Evolutionary conservation across 2,329 filamentous ascomycete species (phyloP).

Genomic region (Fusarium equiseti): DNA sequence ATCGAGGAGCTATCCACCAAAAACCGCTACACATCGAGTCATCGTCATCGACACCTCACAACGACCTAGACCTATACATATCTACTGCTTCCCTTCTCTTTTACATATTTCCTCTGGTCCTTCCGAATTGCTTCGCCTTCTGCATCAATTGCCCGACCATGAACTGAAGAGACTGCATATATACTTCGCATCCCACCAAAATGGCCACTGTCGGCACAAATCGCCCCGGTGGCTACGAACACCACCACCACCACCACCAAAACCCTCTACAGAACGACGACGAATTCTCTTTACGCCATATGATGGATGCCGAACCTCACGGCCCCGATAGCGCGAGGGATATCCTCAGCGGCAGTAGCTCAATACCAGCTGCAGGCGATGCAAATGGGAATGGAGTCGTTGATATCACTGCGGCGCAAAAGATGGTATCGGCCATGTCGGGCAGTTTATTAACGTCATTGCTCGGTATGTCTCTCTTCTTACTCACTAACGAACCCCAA

Average conservation of each 20-base stretch:
- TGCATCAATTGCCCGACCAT: constrained; percentile 27
- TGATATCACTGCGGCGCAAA: constrained; percentile 85
- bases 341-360: constrained; percentile 12
- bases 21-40: constrained; percentile 33
- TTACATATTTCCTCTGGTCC: neutral
- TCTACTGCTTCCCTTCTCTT: neutral
- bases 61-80: constrained; percentile 2
- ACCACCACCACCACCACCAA: constrained; percentile 38
- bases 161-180: constrained; percentile 22
- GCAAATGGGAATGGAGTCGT: constrained; percentile 55
- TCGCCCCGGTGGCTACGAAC: constrained; percentile 41
- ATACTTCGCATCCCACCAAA: constrained; percentile 22
- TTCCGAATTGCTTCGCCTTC: neutral
- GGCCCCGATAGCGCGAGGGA: constrained; percentile 20
- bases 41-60: constrained; percentile 44
- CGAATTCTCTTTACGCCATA: constrained; percentile 48
- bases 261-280: constrained; percentile 45
- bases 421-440: constrained; percentile 93
- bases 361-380: constrained; percentile 23
- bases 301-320: constrained; percentile 42
- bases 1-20: constrained; percentile 35
- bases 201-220: constrained; percentile 44
- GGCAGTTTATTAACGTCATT: constrained; percentile 92
- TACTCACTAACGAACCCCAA: too few species aligned
- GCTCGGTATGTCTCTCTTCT: constrained; percentile 72